Conservation (phyloP, 768 basidiomycete genomes). For the Glaciozyma antarctica region DNA sequence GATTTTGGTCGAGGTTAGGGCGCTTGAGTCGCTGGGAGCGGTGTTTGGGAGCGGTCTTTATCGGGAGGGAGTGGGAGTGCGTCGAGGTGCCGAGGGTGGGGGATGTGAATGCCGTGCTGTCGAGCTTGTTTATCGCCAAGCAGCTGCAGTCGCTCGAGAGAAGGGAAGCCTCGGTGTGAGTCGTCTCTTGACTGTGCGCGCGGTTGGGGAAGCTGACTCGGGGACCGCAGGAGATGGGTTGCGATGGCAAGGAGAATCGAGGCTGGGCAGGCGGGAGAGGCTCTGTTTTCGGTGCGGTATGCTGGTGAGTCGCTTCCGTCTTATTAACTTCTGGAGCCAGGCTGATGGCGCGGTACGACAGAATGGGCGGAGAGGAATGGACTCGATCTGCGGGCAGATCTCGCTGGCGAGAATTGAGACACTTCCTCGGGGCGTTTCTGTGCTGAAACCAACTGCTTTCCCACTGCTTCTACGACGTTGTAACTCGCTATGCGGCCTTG, state of each 20-base stretch:
- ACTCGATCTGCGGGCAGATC: too few relatives aligned
- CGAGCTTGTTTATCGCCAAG: slow-evolving; percentile 8
- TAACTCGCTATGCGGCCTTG: too few relatives aligned
- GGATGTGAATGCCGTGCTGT: slow-evolving; percentile 17
- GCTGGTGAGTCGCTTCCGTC: neutral
- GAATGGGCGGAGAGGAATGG: too few relatives aligned
- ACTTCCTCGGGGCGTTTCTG: too few relatives aligned
- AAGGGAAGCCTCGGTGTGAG: neutral
- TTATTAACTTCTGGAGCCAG: too few relatives aligned
- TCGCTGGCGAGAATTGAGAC: too few relatives aligned
- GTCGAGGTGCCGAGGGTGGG: slow-evolving; percentile 13
- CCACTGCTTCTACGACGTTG: too few relatives aligned
- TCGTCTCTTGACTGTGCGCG: neutral
- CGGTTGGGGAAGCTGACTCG: neutral
- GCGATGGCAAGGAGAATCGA: neutral
- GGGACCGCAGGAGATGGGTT: slow-evolving; percentile 1
- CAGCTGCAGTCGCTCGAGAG: neutral
- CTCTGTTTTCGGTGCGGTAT: neutral
- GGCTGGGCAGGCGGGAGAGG: slow-evolving; percentile 4
- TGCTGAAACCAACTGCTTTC: too few relatives aligned
- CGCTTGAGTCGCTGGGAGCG: slow-evolving; percentile 5
- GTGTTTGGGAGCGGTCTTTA: slow-evolving; percentile 6
- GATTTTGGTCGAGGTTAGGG: slow-evolving; percentile 4
- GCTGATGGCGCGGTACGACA: too few relatives aligned
- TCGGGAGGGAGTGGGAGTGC: neutral